Evolutionary conservation across 495 filamentous ascomycete species (phyloP), one percentile per base, ranked within the genome.

Genomic region (Neurospora sp.): DNA sequence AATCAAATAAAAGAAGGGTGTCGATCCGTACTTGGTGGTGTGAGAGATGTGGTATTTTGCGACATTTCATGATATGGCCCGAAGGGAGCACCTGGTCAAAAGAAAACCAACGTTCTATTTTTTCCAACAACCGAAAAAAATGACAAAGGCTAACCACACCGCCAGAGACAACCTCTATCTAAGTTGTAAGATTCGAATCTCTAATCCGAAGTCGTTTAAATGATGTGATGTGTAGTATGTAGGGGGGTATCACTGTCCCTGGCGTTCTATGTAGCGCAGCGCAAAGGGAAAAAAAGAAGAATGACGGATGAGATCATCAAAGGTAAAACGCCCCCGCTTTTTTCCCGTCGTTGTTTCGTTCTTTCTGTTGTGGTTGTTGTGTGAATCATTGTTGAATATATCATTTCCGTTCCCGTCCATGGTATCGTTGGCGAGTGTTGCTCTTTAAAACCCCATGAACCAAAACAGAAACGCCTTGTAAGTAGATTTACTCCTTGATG

Each of bases 401-500:
- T 35, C 27, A 61, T 61, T 31, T 35, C 27, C 53, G 27, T 61
- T 35, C 53, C 27, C 27, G 27, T 61, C 14, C 53, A 61, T 61
- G 53, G 53, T 61, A 61, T 61, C 27, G 27, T 18, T 61, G 53
- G 18, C 12, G 53, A 61, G 53, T 8, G 27, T 61, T 35, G 53
- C 35, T 61, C 14, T 35, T 61, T 35, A 31, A 53, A 59, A 61
- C 4, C 2, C 53, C 27, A 61, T 35, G 35, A 61, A 61, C 27
- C 53, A 31, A 61, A 61, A 61, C 53, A 61, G 22, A 61, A 35
- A 61, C 22, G 14, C 53, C 22, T 18, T 48, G 48, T 20, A n/a
- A 48, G 22, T 9, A 2, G 48, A 70, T 16, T 39, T 38, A 72
- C 48, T 74, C 39, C 70, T 74, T 70, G 22, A 74, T 20, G 22